Evolutionary conservation across 1,284 basidiomycete species (phyloP), one percentile per base, ranked within the genome.

Genomic region (Ustanciosporium gigantosporum): DNA sequence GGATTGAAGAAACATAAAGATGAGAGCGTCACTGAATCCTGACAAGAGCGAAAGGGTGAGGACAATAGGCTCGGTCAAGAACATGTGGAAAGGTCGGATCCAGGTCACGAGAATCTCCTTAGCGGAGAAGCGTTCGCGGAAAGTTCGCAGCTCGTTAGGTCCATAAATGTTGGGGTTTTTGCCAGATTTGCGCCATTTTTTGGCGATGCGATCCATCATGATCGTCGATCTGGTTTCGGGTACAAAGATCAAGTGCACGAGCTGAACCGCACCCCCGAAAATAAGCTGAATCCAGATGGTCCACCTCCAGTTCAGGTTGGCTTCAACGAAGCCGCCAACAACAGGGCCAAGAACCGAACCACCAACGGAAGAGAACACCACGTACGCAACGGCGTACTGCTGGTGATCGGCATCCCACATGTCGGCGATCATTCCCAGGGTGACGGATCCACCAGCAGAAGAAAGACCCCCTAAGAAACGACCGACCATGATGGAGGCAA

Each of bases 1-100:
- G 2, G 77, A 75, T 57, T 81, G 76, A 31, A 80, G 51, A 61
- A 80, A 81, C 31, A 78, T 79, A 60, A 81, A 81, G 62, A 81
- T 80, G 23, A 77, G 66, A 3, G 69, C 73, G 25, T 76, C 74
- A 27, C 70, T 73, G 71, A 81, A 81, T 16, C 80, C 80, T 19
- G 76, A 78, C 4, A 81, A 67, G 16, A 80, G 71, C 20, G 79
- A 80, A 6, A 79, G 69, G 31, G 47, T 75, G 14, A 80, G 66
- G 13, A 81, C 79, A 61, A 81, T 81, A 1, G 80, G 80, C 50
- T 81, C 80, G 13, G 69, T 68, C 16, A 70, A 45, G 46, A 78
- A 72, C 76, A 79, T 76, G 40, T 73, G 53, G 57, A 78, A 78
- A 6, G 80, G 79, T 34, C 79, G 55, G 15, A 60, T 41, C 79